Conservation (phyloP, 2,329 filamentous ascomycete genomes). For the Calonectria fujianensis region DNA sequence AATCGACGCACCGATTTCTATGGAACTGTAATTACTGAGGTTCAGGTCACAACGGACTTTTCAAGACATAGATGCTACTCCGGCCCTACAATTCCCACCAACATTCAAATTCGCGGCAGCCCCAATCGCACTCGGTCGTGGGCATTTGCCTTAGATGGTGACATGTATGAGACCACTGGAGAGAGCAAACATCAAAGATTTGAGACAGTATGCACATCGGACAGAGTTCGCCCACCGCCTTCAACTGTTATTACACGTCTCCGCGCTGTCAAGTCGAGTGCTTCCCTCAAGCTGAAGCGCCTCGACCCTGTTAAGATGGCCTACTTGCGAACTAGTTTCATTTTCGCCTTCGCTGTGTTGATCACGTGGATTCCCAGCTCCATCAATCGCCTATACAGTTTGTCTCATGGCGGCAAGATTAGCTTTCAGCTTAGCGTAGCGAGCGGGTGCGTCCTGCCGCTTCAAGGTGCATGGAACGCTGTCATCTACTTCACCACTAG, state of each 20-base stretch:
- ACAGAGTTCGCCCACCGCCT: slow-evolving; percentile 41
- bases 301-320: slow-evolving; percentile 75
- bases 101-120: slow-evolving; percentile 43
- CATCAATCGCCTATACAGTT: slow-evolving; percentile 82
- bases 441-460: slow-evolving; percentile 82
- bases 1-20: slow-evolving; percentile 61
- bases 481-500: slow-evolving; percentile 84
- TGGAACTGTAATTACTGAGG: slow-evolving; percentile 70
- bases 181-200: slow-evolving; percentile 51
- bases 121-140: slow-evolving; percentile 52
- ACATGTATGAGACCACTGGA: slow-evolving; percentile 41
- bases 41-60: slow-evolving; percentile 64
- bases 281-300: slow-evolving; percentile 57
- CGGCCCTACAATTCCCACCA: slow-evolving; percentile 39
- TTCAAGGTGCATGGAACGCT: slow-evolving; percentile 88
- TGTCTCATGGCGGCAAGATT: slow-evolving; percentile 69
- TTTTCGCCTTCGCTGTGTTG: slow-evolving; percentile 75
- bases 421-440: slow-evolving; percentile 81
- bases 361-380: slow-evolving; percentile 80
- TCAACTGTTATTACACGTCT: slow-evolving; percentile 50
- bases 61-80: slow-evolving; percentile 40
- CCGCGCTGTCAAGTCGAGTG: slow-evolving; percentile 53
- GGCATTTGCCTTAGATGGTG: slow-evolving; percentile 44
- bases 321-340: slow-evolving; percentile 76
- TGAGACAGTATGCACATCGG: slow-evolving; percentile 57